Percentiles rank a stretch among this genome's conserved stretches.
These are phyloP conservation scores for Penicillium subrubescens DNA, from an alignment of 495 filamentous ascomycete genomes.

Conservation along the genomic window DNA sequence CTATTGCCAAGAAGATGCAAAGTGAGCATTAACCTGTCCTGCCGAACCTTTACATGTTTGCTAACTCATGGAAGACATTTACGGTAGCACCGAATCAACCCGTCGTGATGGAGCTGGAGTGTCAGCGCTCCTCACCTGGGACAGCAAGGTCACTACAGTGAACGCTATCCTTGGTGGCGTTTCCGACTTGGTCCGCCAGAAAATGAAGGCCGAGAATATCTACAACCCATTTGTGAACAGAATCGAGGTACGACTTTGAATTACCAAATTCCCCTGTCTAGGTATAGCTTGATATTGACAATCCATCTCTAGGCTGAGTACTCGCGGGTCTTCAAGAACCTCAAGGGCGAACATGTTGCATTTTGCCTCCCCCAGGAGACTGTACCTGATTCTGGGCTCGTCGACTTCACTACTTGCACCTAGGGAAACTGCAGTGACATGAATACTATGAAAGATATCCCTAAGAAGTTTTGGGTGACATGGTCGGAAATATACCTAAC, in stretches of 20 bases:
- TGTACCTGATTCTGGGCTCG: constrained; percentile 27
- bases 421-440: background rate
- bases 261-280: no score
- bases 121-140: constrained; percentile 37
- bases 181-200: constrained; percentile 25
- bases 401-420: constrained; percentile 30
- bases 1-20: constrained; percentile 40
- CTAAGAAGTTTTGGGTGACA: no score
- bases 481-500: no score
- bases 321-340: constrained; percentile 25
- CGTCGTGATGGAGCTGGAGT: constrained; percentile 34
- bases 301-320: constrained; percentile 27
- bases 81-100: constrained; percentile 39
- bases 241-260: background rate
- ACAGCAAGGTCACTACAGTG: constrained; percentile 41
- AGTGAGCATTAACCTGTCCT: constrained; percentile 18
- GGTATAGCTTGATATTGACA: background rate
- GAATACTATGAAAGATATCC: background rate
- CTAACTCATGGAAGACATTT: constrained; percentile 22
- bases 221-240: constrained; percentile 23
- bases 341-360: constrained; percentile 35
- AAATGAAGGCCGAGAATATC: constrained; percentile 37
- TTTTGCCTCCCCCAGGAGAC: constrained; percentile 30
- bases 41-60: background rate
- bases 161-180: constrained; percentile 36